These are phyloP conservation scores for Exophiala bonariae DNA, from an alignment of 2,329 filamentous ascomycete species.

Conservation along the genomic window DNA sequence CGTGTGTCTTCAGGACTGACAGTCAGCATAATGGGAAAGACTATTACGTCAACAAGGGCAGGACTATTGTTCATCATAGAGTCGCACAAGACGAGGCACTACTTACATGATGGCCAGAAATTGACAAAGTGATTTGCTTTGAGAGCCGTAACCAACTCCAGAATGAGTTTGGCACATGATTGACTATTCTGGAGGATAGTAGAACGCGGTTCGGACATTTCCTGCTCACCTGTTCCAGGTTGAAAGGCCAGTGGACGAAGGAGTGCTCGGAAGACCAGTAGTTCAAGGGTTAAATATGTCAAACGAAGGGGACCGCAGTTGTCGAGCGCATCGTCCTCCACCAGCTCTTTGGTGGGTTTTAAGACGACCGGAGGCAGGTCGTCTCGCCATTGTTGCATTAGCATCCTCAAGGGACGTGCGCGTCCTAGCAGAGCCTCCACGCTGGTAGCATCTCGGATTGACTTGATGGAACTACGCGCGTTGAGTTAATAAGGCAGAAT, in stretches of 20 bases:
- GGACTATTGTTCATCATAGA: neutral
- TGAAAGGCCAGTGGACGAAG: conserved; percentile 12
- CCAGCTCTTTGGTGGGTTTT: conserved; percentile 12
- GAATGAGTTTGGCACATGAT: conserved; percentile 12
- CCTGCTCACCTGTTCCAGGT: conserved; percentile 6
- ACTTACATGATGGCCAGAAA: conserved; percentile 18
- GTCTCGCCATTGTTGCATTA: conserved; percentile 13
- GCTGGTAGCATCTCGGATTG: conserved; percentile 8
- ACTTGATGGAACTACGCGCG: conserved; percentile 9
- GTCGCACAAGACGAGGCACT: neutral
- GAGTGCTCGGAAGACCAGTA: conserved; percentile 13
- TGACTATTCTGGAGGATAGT: conserved; percentile 16
- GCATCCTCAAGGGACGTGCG: conserved; percentile 12
- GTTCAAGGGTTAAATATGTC: conserved; percentile 13
- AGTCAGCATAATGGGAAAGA: conserved; percentile 5
- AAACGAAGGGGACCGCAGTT: conserved; percentile 12
- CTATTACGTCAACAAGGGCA: neutral
- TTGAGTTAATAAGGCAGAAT: neutral
- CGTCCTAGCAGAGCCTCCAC: conserved; percentile 8
- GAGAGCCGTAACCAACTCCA: conserved; percentile 12
- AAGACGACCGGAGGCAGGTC: conserved; percentile 9
- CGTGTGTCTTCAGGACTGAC: conserved; percentile 8
- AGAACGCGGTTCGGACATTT: conserved; percentile 4
- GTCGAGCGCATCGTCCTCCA: conserved; percentile 12
- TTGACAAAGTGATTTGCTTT: conserved; percentile 12